Base-by-base conservation (phyloP, 352 stramenopile genomes). In the Globisporangium megalacanthum region DNA sequence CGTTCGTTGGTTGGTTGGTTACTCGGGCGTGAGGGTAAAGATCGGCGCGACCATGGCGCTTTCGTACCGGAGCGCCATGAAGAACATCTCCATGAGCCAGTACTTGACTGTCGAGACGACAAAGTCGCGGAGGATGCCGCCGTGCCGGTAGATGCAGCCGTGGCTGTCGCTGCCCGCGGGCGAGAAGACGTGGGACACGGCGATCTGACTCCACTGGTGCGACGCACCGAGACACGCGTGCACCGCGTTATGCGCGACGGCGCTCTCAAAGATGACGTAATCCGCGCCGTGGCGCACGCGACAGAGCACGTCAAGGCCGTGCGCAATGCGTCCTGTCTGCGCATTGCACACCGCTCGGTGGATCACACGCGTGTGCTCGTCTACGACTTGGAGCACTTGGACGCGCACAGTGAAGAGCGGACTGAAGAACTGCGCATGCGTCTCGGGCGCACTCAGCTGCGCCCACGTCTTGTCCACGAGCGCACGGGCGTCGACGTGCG, bases 61-160 rank as follows among this genome's bases (percentile, higher is more conserved):
- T 53, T 88, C 78, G 52, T 77, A 88, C 4, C 75, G 71, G 33
- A 86, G 64, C 31, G 76, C 70, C 58, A 86, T 75, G 56, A 83
- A 84, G 36, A 84, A 77, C 52, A 88, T 73, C 52, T 88, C 78
- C 49, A 73, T 69, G 47, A 73, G 61, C 78, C 78, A 88, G 25
- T 77, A 79, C 49, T 73, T 54, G 10, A 75, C 63, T 17, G 66
- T 77, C n/a, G 71, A 69, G 10, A 72, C 62, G 1, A 66, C 63
- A 20, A 68, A 72, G 20, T 72, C 65, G 25, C 72, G 72, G 19
- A 85, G 50, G 56, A 68, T 82, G n/a, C 78, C 78, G 35, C 72
- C 78, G 54, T 78, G 76, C 31, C 75, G 71, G 35, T 82, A 77
- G 1, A 68, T 52, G 53, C 75, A 86, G 15, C 75, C 11, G 10